phyloP scores from a whole-genome alignment of 202 grass and related monocot genomes.

The Tripidium arundinaceum region DNA sequence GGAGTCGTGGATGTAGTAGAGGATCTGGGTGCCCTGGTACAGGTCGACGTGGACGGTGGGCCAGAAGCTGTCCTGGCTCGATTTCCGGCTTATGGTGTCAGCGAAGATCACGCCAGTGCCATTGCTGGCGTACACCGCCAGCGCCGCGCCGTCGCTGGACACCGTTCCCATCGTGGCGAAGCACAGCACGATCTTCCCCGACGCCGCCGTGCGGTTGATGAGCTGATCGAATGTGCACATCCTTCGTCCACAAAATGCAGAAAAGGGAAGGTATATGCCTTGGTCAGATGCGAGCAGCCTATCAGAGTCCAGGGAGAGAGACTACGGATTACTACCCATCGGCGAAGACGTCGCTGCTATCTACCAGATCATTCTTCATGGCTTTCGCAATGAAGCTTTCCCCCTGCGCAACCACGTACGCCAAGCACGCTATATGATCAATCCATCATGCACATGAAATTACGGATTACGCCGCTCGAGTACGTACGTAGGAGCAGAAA shows the following conservation, averaged over 20 bases:
- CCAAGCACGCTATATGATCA: not conserved
- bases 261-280: not conserved
- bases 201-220: conserved; percentile 31
- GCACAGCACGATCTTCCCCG: conserved; percentile 66
- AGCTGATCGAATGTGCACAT: conserved; percentile 49
- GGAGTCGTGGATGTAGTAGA: conserved; percentile 60
- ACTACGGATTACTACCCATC: conserved; percentile 50
- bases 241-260: conserved; percentile 36
- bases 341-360: conserved; percentile 56
- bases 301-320: not conserved
- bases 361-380: conserved; percentile 50
- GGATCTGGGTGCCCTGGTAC: conserved; percentile 68
- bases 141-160: conserved; percentile 52
- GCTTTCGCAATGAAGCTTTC: conserved; percentile 61
- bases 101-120: conserved; percentile 82
- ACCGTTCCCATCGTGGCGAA: conserved; percentile 51
- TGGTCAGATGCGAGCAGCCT: not conserved
- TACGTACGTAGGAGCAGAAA: not conserved
- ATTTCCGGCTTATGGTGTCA: conserved; percentile 42
- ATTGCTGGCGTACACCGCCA: conserved; percentile 45
- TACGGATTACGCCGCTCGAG: not conserved
- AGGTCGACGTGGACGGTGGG: conserved; percentile 81
- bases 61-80: conserved; percentile 58
- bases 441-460: not conserved
- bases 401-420: conserved; percentile 45